These are phyloP conservation scores for Hymenochaete sp. DNA, from an alignment of 1,284 basidiomycete genomes.

Conservation along the genomic window DNA sequence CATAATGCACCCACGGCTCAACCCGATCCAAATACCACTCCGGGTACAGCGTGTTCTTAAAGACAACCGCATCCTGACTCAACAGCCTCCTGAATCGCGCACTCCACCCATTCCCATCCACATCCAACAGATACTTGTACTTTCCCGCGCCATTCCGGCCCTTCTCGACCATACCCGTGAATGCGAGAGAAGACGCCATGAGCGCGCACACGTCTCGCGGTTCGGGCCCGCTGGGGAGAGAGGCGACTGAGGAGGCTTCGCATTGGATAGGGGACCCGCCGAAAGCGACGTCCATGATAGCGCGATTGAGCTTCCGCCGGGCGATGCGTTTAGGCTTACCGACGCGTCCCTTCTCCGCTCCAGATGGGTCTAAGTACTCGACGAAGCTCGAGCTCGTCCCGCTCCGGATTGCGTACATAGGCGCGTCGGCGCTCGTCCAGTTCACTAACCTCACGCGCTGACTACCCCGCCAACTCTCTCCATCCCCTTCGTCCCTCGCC, in stretches of 20 bases:
- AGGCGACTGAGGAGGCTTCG: too few species aligned
- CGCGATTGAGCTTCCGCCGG: constrained; percentile 36
- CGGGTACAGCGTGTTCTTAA: constrained; percentile 57
- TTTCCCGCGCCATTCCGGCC: constrained; percentile 31
- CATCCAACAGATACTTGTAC: constrained; percentile 61
- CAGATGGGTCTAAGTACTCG: constrained; percentile 24
- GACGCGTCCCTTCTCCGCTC: constrained; percentile 26
- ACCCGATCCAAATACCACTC: constrained; percentile 51
- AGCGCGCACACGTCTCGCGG: constrained; percentile 32
- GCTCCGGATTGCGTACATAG: constrained; percentile 18
- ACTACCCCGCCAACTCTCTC: constrained; percentile 40
- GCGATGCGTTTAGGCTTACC: constrained; percentile 33
- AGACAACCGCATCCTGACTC: constrained; percentile 50
- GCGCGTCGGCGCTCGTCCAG: constrained; percentile 18
- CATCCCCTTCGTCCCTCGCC: neutral
- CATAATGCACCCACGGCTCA: constrained; percentile 51
- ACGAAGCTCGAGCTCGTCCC: constrained; percentile 17
- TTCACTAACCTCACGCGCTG: constrained; percentile 37
- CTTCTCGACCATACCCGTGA: constrained; percentile 25
- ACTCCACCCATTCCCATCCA: constrained; percentile 66
- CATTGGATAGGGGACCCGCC: constrained; percentile 35
- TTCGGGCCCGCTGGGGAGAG: too few species aligned
- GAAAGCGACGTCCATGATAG: constrained; percentile 52
- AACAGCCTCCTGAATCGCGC: constrained; percentile 60
- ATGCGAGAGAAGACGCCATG: constrained; percentile 39